A percentile compares a stretch with the other conserved stretches of the same genome.
These are phyloP conservation scores for Aspergillus saccharolyticus DNA, from an alignment of 495 filamentous ascomycete species.

Conservation along the genomic window DNA sequence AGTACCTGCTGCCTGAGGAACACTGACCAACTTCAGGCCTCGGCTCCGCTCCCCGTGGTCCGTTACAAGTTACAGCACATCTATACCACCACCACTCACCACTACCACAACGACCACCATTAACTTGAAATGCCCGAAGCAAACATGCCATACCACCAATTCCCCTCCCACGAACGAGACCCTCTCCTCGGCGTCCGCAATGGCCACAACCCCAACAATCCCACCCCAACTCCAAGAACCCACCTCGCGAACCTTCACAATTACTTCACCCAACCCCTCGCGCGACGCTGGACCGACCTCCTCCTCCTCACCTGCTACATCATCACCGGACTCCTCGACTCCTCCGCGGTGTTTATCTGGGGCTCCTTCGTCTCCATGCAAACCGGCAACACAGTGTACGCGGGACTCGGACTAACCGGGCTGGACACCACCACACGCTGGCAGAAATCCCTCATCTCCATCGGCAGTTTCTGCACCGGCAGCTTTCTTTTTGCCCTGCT, in stretches of 20 bases:
- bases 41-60: neutral
- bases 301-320: slow-evolving; percentile 63
- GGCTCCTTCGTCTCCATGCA: slow-evolving; percentile 77
- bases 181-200: slow-evolving; percentile 7
- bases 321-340: slow-evolving; percentile 70
- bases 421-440: slow-evolving; percentile 52
- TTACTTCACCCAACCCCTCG: neutral
- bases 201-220: neutral
- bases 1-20: neutral
- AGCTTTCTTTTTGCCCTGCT: slow-evolving; percentile 43
- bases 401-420: slow-evolving; percentile 62
- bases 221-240: slow-evolving; percentile 3
- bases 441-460: slow-evolving; percentile 60
- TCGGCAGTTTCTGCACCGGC: slow-evolving; percentile 51
- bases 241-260: slow-evolving; percentile 48
- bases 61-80: neutral
- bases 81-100: neutral
- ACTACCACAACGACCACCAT: neutral
- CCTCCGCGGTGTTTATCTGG: slow-evolving; percentile 66
- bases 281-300: slow-evolving; percentile 48
- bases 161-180: slow-evolving; percentile 8
- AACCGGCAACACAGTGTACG: slow-evolving; percentile 74
- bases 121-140: neutral
- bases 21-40: neutral
- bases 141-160: neutral